These are phyloP conservation scores for Capniomyces stellatus DNA, from an alignment of 371 early-diverging fungal species.

Conservation along the genomic window DNA sequence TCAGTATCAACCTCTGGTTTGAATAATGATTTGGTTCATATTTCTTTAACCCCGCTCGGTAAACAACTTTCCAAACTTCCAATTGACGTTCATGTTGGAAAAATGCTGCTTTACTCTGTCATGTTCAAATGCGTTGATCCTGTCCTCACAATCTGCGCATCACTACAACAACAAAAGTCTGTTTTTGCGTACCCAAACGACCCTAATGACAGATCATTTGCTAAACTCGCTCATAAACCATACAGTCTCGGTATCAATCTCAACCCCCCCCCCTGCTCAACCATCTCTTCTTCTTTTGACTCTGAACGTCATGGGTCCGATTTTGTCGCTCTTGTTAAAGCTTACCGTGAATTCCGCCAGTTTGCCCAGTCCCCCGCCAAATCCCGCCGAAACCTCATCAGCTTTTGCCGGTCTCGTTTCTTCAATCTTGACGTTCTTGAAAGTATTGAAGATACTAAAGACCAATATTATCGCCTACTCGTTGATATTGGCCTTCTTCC, in stretches of 20 bases:
- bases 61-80: slow-evolving; percentile 73
- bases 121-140: slow-evolving; percentile 67
- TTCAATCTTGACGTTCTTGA: slow-evolving; percentile 39
- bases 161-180: slow-evolving; percentile 1
- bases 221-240: slow-evolving; percentile 29
- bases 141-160: slow-evolving; percentile 58
- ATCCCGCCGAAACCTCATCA: slow-evolving; percentile 23
- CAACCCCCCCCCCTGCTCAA: slow-evolving; percentile 1
- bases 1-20: slow-evolving; percentile 5
- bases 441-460: slow-evolving; percentile 61
- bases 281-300: neutral
- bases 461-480: slow-evolving; percentile 52
- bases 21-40: slow-evolving; percentile 1
- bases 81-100: slow-evolving; percentile 75
- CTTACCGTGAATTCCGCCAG: slow-evolving; percentile 48
- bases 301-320: slow-evolving; percentile 35
- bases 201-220: slow-evolving; percentile 32
- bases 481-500: slow-evolving; percentile 60
- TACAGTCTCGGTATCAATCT: slow-evolving; percentile 8
- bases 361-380: slow-evolving; percentile 21
- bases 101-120: slow-evolving; percentile 63
- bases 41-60: slow-evolving; percentile 71
- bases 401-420: slow-evolving; percentile 36
- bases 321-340: slow-evolving; percentile 52
- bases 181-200: slow-evolving; percentile 44